Percentiles rank a stretch among this genome's conserved stretches.
These are phyloP conservation scores for Lecanicillium sp. DNA, from an alignment of 2,329 filamentous ascomycete species.

Conservation along the genomic window DNA sequence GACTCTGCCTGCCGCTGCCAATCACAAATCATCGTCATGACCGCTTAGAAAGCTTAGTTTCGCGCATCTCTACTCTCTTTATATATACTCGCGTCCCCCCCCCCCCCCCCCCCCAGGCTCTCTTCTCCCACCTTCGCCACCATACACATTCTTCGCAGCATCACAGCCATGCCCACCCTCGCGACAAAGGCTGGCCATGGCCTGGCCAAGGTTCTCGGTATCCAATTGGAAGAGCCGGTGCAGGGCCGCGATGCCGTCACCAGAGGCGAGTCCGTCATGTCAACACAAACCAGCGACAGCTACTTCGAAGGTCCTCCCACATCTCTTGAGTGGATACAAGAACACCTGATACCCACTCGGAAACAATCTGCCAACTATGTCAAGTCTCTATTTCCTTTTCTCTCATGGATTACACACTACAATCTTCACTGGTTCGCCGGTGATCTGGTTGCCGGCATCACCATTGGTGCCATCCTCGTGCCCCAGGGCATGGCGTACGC, in stretches of 20 bases:
- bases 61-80: neutral
- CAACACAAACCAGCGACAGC: conserved; percentile 63
- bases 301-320: conserved; percentile 82
- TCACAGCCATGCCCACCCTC: conserved; percentile 29
- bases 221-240: conserved; percentile 62
- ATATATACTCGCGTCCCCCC: neutral
- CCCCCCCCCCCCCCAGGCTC: neutral
- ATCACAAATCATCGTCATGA: no score
- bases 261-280: conserved; percentile 74
- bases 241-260: conserved; percentile 51
- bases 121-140: neutral
- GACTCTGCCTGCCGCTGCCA: no score
- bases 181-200: conserved; percentile 59
- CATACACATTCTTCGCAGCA: neutral
- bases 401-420: conserved; percentile 83
- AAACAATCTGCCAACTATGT: conserved; percentile 54
- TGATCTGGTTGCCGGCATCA: conserved; percentile 72
- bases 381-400: conserved; percentile 74
- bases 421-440: conserved; percentile 85
- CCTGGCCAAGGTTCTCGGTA: conserved; percentile 74
- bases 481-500: conserved; percentile 97
- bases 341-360: conserved; percentile 54
- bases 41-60: no score
- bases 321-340: conserved; percentile 62
- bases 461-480: conserved; percentile 67